These are phyloP conservation scores for Pseudisothecium myosuroides DNA, from an alignment of 225 moss, liverwort and hornwort species.

Conservation along the genomic window DNA sequence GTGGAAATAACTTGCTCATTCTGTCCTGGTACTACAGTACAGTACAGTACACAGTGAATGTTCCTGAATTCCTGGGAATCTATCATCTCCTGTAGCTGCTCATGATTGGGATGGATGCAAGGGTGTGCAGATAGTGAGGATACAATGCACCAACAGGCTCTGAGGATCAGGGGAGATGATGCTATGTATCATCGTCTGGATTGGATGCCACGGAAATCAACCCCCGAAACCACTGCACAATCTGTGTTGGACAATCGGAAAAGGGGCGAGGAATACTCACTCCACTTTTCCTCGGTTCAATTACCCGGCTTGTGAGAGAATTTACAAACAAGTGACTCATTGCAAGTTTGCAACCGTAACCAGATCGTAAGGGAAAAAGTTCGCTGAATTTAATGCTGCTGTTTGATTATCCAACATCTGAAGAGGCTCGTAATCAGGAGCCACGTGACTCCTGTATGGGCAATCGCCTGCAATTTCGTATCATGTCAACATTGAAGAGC, in stretches of 20 bases:
- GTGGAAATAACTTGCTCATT: not conserved
- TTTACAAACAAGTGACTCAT: not conserved
- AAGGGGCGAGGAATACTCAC: not conserved
- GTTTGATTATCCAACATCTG: not conserved
- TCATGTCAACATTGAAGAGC: not conserved
- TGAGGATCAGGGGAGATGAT: not conserved
- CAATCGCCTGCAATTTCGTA: not conserved
- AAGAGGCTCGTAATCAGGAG: not conserved
- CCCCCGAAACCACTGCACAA: not conserved
- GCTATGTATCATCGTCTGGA: not conserved
- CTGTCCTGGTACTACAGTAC: not conserved
- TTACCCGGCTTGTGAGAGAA: not conserved
- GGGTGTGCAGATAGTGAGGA: not conserved
- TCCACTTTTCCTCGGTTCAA: not conserved
- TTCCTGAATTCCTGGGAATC: not conserved
- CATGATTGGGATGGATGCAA: not conserved
- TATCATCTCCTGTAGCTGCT: not conserved
- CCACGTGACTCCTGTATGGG: not conserved
- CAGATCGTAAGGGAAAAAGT: not conserved
- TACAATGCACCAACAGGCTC: not conserved
- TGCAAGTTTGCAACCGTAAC: not conserved
- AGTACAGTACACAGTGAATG: not conserved
- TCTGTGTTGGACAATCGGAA: not conserved
- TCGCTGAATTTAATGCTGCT: not conserved
- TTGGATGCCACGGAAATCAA: not conserved